Evolutionary conservation across 495 filamentous ascomycete genomes (phyloP).

Genomic region (Staphylotrichum longicolle): DNA sequence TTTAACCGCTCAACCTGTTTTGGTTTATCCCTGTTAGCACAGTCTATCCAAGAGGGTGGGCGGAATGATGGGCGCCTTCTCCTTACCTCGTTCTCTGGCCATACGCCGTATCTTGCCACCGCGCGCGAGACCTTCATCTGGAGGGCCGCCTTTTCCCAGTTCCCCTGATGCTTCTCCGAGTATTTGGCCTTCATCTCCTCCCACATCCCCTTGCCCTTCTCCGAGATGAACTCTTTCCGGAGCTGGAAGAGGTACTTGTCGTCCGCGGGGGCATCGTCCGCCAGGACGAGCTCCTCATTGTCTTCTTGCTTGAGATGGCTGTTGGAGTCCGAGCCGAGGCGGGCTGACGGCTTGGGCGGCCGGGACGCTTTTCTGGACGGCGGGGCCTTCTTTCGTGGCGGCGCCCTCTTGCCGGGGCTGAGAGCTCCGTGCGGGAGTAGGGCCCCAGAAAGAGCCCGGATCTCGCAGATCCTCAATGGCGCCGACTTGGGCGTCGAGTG

Average conservation of each 20-base stretch:
- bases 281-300: conserved; percentile 34
- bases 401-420: conserved; percentile 26
- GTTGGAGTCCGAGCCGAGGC: conserved; percentile 18
- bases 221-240: conserved; percentile 41
- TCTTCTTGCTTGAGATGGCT: conserved; percentile 21
- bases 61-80: neutral
- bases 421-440: conserved; percentile 33
- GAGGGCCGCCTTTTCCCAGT: conserved; percentile 44
- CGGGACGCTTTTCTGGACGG: conserved; percentile 26
- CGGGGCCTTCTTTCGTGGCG: conserved; percentile 29
- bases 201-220: conserved; percentile 54
- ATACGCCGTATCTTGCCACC: conserved; percentile 44
- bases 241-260: conserved; percentile 46
- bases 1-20: conserved; percentile 31
- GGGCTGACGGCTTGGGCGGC: conserved; percentile 27
- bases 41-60: too few relatives aligned
- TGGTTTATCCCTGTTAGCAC: conserved; percentile 8
- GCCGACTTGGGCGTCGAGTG: conserved; percentile 24
- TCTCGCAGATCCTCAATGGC: conserved; percentile 34
- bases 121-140: conserved; percentile 52
- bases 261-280: conserved; percentile 46
- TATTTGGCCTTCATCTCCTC: conserved; percentile 49
- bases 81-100: conserved; percentile 47
- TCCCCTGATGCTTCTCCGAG: conserved; percentile 40
- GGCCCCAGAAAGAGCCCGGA: conserved; percentile 19